Percentiles rank a stretch among this genome's conserved stretches.
Evolutionary conservation across 306 rosid species (phyloP).

Genomic region (Gynostemma pentaphyllum): DNA sequence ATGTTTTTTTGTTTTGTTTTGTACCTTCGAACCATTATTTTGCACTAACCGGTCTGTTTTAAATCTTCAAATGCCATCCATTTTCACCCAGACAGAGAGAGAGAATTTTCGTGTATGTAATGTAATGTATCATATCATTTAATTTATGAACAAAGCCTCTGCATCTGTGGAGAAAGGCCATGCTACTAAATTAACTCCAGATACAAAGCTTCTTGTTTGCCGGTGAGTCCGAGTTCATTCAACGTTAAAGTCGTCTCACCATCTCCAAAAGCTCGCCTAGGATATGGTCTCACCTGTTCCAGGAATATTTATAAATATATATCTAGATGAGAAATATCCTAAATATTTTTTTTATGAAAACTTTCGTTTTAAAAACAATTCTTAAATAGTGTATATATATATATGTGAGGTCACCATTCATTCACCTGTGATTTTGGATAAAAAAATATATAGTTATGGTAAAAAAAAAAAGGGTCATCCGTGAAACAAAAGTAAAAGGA

Average conservation of each 20-base stretch:
- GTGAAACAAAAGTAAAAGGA: too few species aligned
- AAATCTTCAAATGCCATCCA: constrained; percentile 9
- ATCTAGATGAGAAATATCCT: neutral
- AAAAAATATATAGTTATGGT: too few species aligned
- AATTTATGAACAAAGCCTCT: neutral
- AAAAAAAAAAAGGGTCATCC: too few species aligned
- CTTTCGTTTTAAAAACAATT: too few species aligned
- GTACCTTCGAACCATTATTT: constrained; percentile 10
- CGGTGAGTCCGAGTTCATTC: constrained; percentile 65
- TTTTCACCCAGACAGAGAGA: constrained; percentile 5
- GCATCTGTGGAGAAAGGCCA: neutral
- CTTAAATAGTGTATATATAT: too few species aligned
- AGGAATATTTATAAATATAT: neutral
- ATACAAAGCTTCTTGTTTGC: constrained; percentile 89
- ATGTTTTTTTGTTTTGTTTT: too few species aligned
- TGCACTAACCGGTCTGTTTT: neutral
- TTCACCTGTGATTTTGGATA: too few species aligned
- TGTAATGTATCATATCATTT: too few species aligned
- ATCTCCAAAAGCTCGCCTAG: constrained; percentile 66
- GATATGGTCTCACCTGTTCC: constrained; percentile 86
- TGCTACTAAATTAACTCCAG: constrained; percentile 48
- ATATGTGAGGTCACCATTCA: too few species aligned
- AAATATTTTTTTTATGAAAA: too few species aligned
- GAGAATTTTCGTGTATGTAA: constrained; percentile 9
- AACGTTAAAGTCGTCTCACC: constrained; percentile 54